A percentile compares a stretch with the other conserved stretches of the same genome.
Evolutionary conservation across 176 grass and related monocot genomes (phyloP).

Genomic region (Hordeum marinum): DNA sequence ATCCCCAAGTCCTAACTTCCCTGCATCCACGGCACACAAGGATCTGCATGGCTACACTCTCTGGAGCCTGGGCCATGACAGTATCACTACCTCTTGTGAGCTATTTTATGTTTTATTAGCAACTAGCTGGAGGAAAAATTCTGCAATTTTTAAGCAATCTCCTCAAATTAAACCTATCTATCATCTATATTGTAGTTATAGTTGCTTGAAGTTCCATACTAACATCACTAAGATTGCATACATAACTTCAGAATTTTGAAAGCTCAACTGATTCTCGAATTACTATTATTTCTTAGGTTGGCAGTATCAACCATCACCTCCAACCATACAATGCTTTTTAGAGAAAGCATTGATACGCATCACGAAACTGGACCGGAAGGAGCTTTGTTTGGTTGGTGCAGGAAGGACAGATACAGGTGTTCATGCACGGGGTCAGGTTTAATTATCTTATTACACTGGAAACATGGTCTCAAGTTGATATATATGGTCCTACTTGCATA

Average conservation of each 20-base stretch:
- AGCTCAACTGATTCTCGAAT: constrained; percentile 8
- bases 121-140: not conserved
- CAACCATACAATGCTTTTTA: constrained; percentile 80
- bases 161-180: not conserved
- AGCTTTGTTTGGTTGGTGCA: constrained; percentile 82
- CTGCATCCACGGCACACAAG: not conserved
- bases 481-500: not conserved
- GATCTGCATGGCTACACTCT: not conserved
- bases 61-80: not conserved
- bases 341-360: constrained; percentile 70
- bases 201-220: not conserved
- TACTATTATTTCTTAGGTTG: constrained; percentile 57
- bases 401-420: constrained; percentile 94
- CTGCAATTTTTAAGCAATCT: not conserved
- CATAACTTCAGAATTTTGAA: constrained; percentile 4
- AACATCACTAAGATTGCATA: not conserved
- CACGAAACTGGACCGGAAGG: constrained; percentile 70
- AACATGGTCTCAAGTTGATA: constrained; percentile 11
- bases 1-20: not conserved
- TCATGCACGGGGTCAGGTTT: constrained; percentile 96
- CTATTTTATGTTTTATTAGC: not conserved
- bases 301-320: constrained; percentile 89
- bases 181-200: not conserved
- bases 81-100: not conserved
- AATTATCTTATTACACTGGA: constrained; percentile 38